These are phyloP conservation scores for Beverwykella pulmonaria DNA, from an alignment of 495 filamentous ascomycete genomes.

Conservation along the genomic window DNA sequence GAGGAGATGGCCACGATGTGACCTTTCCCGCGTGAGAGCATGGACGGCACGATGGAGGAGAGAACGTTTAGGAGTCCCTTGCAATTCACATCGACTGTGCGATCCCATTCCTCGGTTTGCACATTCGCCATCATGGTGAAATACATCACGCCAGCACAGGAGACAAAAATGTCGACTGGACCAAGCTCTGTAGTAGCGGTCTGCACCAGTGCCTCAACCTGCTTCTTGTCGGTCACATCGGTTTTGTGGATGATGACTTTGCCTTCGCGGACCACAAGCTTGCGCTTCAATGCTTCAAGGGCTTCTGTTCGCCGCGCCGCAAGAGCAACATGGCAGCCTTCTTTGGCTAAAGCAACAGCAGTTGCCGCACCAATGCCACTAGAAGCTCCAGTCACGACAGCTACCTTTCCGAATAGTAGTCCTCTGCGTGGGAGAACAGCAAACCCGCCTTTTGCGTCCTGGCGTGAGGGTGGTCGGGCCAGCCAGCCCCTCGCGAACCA, in stretches of 20 bases:
- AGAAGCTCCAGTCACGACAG: constrained; percentile 58
- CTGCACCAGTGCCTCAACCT: constrained; percentile 60
- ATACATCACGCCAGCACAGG: constrained; percentile 76
- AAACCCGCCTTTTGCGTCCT: constrained; percentile 43
- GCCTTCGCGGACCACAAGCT: constrained; percentile 52
- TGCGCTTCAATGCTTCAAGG: constrained; percentile 59
- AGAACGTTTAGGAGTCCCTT: constrained; percentile 69
- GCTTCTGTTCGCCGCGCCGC: constrained; percentile 64
- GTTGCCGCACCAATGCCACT: constrained; percentile 60
- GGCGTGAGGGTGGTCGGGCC: constrained; percentile 54
- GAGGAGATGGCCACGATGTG: constrained; percentile 73
- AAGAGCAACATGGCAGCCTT: constrained; percentile 64
- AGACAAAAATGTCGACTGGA: constrained; percentile 65
- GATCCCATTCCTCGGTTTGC: constrained; percentile 67
- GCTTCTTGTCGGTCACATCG: constrained; percentile 60
- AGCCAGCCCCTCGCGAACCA: constrained; percentile 73
- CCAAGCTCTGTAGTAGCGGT: constrained; percentile 60
- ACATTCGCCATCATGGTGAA: constrained; percentile 73
- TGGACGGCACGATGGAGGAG: constrained; percentile 60
- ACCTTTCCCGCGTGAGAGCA: constrained; percentile 62
- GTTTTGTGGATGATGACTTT: constrained; percentile 63
- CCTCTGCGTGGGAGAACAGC: constrained; percentile 49
- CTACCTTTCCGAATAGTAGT: constrained; percentile 56
- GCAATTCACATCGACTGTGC: constrained; percentile 72
- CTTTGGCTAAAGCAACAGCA: constrained; percentile 46